phyloP scores from a whole-genome alignment of 2,329 filamentous ascomycete genomes.

The Didymella glomerata region DNA sequence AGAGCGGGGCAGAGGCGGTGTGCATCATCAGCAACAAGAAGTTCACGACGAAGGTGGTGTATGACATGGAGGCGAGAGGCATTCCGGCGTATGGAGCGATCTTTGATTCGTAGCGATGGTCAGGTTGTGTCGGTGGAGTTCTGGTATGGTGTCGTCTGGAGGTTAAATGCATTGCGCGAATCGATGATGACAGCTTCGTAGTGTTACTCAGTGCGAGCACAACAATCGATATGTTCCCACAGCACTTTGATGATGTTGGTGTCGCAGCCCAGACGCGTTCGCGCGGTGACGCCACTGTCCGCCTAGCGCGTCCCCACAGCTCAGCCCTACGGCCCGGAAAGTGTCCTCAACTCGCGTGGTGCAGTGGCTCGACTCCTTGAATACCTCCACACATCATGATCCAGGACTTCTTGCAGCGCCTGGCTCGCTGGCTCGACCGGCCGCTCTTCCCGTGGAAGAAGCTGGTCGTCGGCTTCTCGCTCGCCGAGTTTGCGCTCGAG shows the following conservation, averaged over 20 bases:
- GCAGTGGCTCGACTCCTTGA: not conserved
- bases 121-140: too few species aligned
- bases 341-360: slow-evolving; percentile 38
- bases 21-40: slow-evolving; percentile 77
- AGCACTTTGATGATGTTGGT: not conserved
- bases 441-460: slow-evolving; percentile 97
- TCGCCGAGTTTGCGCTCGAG: slow-evolving; percentile 91
- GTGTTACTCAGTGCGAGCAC: too few species aligned
- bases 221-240: too few species aligned
- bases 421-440: slow-evolving; percentile 87
- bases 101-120: slow-evolving; percentile 64
- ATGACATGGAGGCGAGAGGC: slow-evolving; percentile 72
- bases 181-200: too few species aligned
- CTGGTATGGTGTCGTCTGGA: too few species aligned
- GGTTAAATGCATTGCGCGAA: too few species aligned
- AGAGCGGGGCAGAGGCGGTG: slow-evolving; percentile 70
- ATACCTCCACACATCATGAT: slow-evolving; percentile 41
- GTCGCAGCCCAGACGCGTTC: slow-evolving; percentile 6
- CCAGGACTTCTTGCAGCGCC: slow-evolving; percentile 61
- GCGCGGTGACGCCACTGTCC: slow-evolving; percentile 10
- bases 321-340: slow-evolving; percentile 26
- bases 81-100: slow-evolving; percentile 77
- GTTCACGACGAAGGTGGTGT: slow-evolving; percentile 74
- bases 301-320: slow-evolving; percentile 20
- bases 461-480: slow-evolving; percentile 91